Evolutionary conservation across 2,329 filamentous ascomycete genomes (phyloP).

Genomic region (Ophiostoma ips): DNA sequence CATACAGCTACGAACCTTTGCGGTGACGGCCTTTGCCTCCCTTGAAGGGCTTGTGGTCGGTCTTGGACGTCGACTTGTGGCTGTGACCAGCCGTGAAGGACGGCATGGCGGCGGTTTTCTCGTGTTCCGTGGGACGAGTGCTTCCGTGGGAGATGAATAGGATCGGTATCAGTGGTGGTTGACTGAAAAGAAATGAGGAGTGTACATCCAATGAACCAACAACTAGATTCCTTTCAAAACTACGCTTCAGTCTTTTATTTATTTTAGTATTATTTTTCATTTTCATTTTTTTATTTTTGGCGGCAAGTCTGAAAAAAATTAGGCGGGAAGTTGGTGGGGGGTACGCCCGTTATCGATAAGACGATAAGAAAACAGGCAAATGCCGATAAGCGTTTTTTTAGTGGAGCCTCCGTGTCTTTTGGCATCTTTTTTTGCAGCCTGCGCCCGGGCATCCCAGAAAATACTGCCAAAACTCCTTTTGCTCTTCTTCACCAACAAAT

Average conservation of each 20-base stretch:
- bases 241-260: too few species aligned
- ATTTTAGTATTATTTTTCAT: slow-evolving; percentile 1
- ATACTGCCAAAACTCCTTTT: not conserved
- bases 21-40: slow-evolving; percentile 56
- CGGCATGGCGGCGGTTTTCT: slow-evolving; percentile 5
- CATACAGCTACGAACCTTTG: slow-evolving; percentile 9
- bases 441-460: not conserved
- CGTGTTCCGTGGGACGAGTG: too few species aligned
- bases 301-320: slow-evolving; percentile 5
- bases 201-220: too few species aligned
- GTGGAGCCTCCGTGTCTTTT: not conserved
- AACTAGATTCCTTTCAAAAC: too few species aligned
- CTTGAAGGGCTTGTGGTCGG: slow-evolving; percentile 81
- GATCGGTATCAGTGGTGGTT: not conserved
- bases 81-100: slow-evolving; percentile 50
- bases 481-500: not conserved
- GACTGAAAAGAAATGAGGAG: not conserved
- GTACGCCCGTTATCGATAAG: slow-evolving; percentile 3
- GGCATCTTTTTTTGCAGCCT: slow-evolving; percentile 2
- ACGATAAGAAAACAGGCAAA: not conserved
- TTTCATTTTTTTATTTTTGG: not conserved
- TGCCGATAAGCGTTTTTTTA: slow-evolving; percentile 8
- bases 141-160: too few species aligned
- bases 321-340: slow-evolving; percentile 1
- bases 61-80: slow-evolving; percentile 86